Conservation (phyloP, 345 rosid genomes). For the Salix viminalis region DNA sequence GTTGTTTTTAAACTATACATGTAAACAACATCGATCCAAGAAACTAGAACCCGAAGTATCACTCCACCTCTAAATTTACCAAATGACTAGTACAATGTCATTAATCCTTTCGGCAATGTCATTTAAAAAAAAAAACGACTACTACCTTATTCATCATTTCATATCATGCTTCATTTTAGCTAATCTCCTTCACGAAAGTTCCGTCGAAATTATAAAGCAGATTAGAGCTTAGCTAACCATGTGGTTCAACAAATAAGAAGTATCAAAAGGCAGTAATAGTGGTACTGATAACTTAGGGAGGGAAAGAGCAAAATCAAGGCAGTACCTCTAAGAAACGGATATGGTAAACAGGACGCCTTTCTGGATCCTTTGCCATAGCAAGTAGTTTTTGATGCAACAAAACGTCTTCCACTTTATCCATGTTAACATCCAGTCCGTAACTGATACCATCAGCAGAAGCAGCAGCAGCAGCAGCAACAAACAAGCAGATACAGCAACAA, state of each 20-base stretch:
- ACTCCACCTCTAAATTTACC: background rate
- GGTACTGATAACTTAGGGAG: background rate
- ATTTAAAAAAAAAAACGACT: background rate
- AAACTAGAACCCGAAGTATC: background rate
- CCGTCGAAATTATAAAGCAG: background rate
- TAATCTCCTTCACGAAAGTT: background rate
- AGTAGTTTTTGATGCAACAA: slow-evolving; percentile 56
- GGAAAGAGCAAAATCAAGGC: background rate
- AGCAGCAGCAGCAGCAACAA: background rate
- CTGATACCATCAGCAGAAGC: slow-evolving; percentile 24
- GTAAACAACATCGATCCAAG: background rate
- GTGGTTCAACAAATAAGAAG: background rate
- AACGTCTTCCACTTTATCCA: slow-evolving; percentile 67
- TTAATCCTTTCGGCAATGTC: background rate
- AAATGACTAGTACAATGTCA: background rate
- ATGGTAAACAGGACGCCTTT: slow-evolving; percentile 53
- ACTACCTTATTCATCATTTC: background rate
- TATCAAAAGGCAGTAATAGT: background rate
- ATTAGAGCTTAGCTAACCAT: background rate
- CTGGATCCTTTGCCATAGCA: slow-evolving; percentile 53
- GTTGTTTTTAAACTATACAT: background rate
- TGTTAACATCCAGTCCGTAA: slow-evolving; percentile 60
- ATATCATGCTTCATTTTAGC: background rate
- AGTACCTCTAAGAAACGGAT: slow-evolving; percentile 64
- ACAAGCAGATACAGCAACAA: background rate